Base-by-base conservation (phyloP, 208 protist species). In the Leptomonas pyrrhocoris region DNA sequence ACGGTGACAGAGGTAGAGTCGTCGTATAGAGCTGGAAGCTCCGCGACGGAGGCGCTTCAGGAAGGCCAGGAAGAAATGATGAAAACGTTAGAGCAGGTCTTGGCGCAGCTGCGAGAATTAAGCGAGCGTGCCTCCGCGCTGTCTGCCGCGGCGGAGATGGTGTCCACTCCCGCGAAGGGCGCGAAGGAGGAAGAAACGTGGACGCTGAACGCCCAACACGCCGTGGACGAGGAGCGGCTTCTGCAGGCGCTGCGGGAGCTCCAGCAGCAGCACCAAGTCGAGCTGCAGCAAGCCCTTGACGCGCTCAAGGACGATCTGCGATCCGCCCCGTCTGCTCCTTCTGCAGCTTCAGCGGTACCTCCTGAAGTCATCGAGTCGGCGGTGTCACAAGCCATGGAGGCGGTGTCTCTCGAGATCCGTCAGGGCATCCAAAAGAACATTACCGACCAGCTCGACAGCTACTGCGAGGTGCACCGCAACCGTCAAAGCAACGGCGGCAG, bases 381-480 rank as follows among this genome's bases (percentile, higher is more conserved):
- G 0, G 38, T 59, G 1, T 40, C 63, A 2, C 23, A 40, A 27
- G 27, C 64, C 0, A 43, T 71, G 30, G 40, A 61, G 8, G 65
- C 54, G 16, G 36, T 77, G 3, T 49, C 64, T 2, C 28, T 40
- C 4, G 36, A 45, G 0, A 19, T 77, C 18, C 57, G 58, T 11
- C n/a, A 68, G 3, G n/a, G 34, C 25, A 68, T 77, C 21, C 43
- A 72, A 6, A 23, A 34, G 2, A 77, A 31, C 40, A 50, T 77
- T 23, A 18, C 49, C 15, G 6, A 72, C 38, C 72, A 77, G 57
- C 65, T 77, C 11, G 72, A 71, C 64, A 53, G 43, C 43, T 77
- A 77, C 72, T 77, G 72, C 43, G 72, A 77, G 31, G 64, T 77
- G n/a, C 48, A 53, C 40, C 72, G 72, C 16, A 45, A 25, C 25